Evolutionary conservation across 768 basidiomycete species (phyloP).

Genomic region (Mycena albidolilacea): DNA sequence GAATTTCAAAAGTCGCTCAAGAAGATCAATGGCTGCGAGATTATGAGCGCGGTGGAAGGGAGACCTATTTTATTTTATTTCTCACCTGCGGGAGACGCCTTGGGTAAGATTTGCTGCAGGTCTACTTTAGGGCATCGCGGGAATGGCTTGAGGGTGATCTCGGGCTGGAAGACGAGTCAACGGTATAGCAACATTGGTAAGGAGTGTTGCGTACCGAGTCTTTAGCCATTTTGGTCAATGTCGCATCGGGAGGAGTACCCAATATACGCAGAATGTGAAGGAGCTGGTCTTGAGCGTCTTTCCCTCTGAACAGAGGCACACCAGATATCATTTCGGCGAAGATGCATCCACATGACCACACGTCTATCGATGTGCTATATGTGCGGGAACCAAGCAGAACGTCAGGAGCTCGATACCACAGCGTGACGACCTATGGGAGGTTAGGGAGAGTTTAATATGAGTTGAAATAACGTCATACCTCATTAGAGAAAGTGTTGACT

Average conservation of each 20-base stretch:
- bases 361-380: conserved; percentile 98
- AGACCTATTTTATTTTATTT: neutral
- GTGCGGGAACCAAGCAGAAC: conserved; percentile 97
- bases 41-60: conserved; percentile 23
- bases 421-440: conserved; percentile 86
- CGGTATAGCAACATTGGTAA: conserved; percentile 3
- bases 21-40: conserved; percentile 85
- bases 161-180: conserved; percentile 66
- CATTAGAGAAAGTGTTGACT: conserved; percentile 99
- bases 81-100: conserved; percentile 87
- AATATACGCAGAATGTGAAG: conserved; percentile 97
- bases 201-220: conserved; percentile 79
- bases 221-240: conserved; percentile 88
- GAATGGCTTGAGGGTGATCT: conserved; percentile 87
- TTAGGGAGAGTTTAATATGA: conserved; percentile 21
- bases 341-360: conserved; percentile 99
- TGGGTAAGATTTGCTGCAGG: conserved; percentile 85
- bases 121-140: conserved; percentile 90
- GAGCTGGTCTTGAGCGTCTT: conserved; percentile 98
- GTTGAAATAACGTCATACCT: conserved; percentile 57
- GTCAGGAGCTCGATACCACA: conserved; percentile 99
- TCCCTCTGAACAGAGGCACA: conserved; percentile 86
- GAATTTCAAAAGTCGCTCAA: conserved; percentile 96
- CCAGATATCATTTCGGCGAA: conserved; percentile 99
- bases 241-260: conserved; percentile 93